Evolutionary conservation across 2,329 filamentous ascomycete genomes (phyloP).

Genomic region (Rugonectria rugulosa): DNA sequence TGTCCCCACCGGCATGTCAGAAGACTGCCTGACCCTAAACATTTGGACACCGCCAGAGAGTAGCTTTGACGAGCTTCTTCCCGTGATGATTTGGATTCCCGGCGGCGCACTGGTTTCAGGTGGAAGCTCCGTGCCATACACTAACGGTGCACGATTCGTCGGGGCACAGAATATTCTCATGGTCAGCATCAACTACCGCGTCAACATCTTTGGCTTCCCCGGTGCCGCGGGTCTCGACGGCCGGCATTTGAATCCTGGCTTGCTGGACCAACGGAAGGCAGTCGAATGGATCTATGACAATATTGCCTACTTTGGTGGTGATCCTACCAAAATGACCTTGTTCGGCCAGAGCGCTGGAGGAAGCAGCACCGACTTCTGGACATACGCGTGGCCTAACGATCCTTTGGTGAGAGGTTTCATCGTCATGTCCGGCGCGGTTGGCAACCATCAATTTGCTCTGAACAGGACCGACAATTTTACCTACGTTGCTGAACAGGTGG

Average conservation of each 20-base stretch:
- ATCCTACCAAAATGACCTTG: slow-evolving; percentile 2
- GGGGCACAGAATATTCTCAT: slow-evolving; percentile 1
- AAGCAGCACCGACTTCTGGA: slow-evolving; percentile 11
- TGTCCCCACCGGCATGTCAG: slow-evolving; percentile 7
- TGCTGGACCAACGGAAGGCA: slow-evolving; percentile 10
- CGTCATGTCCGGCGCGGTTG: slow-evolving; percentile 12
- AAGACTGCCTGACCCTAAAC: slow-evolving; percentile 11
- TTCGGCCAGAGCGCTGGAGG: slow-evolving; percentile 13
- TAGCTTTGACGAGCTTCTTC: slow-evolving; percentile 3
- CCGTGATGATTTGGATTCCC: slow-evolving; percentile 12
- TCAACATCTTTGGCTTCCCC: slow-evolving; percentile 19
- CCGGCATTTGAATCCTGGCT: slow-evolving; percentile 6
- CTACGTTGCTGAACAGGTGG: slow-evolving; percentile 11
- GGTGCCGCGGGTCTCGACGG: slow-evolving; percentile 11
- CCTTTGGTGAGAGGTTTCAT: slow-evolving; percentile 8
- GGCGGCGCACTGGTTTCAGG: slow-evolving; percentile 8
- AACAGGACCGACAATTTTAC: slow-evolving; percentile 9
- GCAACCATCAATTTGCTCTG: slow-evolving; percentile 6
- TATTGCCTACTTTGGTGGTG: slow-evolving; percentile 11
- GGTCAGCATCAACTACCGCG: slow-evolving; percentile 12
- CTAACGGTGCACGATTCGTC: slow-evolving; percentile 8
- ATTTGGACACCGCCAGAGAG: slow-evolving; percentile 10
- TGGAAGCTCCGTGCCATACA: slow-evolving; percentile 5
- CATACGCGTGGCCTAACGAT: slow-evolving; percentile 9
- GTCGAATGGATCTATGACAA: slow-evolving; percentile 17